Evolutionary conservation across 345 rosid genomes (phyloP).

Genomic region (Adansonia digitata): DNA sequence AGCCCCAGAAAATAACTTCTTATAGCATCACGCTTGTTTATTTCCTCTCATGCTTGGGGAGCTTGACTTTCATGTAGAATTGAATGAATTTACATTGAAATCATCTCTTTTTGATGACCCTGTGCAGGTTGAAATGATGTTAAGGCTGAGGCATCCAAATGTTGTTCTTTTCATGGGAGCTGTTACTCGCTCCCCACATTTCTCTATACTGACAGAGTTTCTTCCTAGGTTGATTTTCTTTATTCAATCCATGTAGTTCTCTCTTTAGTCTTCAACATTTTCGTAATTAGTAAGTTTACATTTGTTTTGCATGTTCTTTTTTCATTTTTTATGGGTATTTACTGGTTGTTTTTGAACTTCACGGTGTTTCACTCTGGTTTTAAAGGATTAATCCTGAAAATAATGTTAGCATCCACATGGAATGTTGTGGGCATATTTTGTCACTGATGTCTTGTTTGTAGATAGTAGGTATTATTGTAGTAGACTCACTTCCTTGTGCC

Average conservation of each 20-base stretch:
- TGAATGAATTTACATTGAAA: neutral
- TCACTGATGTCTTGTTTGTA: neutral
- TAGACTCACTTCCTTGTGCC: neutral
- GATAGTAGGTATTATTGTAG: neutral
- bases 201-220: constrained; percentile 96
- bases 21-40: neutral
- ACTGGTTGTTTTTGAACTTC: neutral
- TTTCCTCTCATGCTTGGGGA: neutral
- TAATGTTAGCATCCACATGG: neutral
- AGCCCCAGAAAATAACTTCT: constrained; percentile 21
- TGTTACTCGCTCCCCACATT: constrained; percentile 79
- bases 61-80: constrained; percentile 6
- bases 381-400: neutral
- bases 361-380: neutral
- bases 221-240: constrained; percentile 67
- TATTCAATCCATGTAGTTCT: neutral
- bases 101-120: constrained; percentile 13
- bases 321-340: neutral
- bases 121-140: constrained; percentile 85
- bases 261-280: constrained; percentile 3
- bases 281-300: neutral
- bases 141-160: constrained; percentile 91
- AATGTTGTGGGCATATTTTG: neutral
- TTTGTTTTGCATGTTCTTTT: neutral
- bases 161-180: constrained; percentile 99